Evolutionary conservation across 257 asterid genomes (phyloP).

Genomic region (Nicotiana tabacum): DNA sequence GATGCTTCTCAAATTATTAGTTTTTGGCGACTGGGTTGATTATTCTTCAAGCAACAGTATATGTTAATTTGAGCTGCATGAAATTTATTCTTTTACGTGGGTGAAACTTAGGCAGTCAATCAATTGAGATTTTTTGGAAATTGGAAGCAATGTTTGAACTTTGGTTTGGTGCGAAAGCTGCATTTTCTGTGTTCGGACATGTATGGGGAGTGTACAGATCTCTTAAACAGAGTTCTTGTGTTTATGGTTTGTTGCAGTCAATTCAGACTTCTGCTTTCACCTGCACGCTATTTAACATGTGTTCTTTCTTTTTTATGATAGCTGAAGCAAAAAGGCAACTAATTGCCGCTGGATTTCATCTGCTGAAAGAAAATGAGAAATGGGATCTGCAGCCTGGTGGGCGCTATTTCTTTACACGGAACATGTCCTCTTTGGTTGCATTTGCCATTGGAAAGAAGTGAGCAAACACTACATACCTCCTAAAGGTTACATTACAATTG

Average conservation of each 20-base stretch:
- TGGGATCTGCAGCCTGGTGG: slow-evolving; percentile 98
- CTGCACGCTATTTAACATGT: not conserved
- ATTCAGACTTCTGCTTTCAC: slow-evolving; percentile 1
- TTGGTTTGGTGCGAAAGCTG: not conserved
- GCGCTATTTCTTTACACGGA: slow-evolving; percentile 90
- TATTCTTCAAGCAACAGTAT: not conserved
- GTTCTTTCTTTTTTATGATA: slow-evolving; percentile 9
- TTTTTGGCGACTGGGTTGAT: not conserved
- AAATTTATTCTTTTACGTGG: not conserved
- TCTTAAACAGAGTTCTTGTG: not conserved
- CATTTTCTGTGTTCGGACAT: not conserved
- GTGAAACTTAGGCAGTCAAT: not conserved
- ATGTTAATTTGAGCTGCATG: not conserved
- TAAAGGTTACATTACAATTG: not conserved
- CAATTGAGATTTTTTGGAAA: too few relatives aligned
- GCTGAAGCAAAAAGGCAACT: slow-evolving; percentile 95
- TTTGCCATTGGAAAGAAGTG: slow-evolving; percentile 93
- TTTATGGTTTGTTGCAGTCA: not conserved
- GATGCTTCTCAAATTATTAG: not conserved
- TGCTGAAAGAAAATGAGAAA: slow-evolving; percentile 83
- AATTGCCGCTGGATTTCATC: slow-evolving; percentile 83
- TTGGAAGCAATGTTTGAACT: not conserved
- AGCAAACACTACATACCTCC: slow-evolving; percentile 29
- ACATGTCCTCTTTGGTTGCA: slow-evolving; percentile 95
- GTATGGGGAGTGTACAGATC: not conserved